A percentile compares a stretch with the other conserved stretches of the same genome.
Evolutionary conservation across 345 rosid genomes (phyloP).

Genomic region (Nasturtium officinale): DNA sequence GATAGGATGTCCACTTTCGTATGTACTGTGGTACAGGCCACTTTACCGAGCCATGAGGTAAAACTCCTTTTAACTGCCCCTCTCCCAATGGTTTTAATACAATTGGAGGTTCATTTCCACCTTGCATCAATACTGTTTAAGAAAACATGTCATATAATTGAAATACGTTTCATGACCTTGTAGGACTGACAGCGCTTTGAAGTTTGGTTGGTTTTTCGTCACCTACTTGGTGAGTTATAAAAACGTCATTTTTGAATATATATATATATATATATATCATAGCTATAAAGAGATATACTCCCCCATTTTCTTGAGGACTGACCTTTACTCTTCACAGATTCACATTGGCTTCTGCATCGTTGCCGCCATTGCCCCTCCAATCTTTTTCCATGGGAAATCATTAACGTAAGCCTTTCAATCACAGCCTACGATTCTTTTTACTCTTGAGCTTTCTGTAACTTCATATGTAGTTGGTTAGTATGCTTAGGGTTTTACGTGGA

Average conservation of each 20-base stretch:
- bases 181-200: conserved; percentile 99
- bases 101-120: background rate
- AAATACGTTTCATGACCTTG: conserved; percentile 39
- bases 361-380: conserved; percentile 99
- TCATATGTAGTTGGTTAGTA: conserved; percentile 11
- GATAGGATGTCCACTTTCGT: conserved; percentile 86
- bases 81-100: background rate
- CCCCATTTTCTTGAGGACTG: conserved; percentile 4
- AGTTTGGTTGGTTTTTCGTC: conserved; percentile 93
- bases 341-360: conserved; percentile 91
- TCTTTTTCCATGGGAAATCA: conserved; percentile 94
- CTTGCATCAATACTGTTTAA: background rate
- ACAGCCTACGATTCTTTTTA: conserved; percentile 4
- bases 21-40: conserved; percentile 96
- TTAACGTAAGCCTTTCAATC: conserved; percentile 72
- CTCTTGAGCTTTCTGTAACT: background rate
- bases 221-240: conserved; percentile 78
- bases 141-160: background rate
- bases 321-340: conserved; percentile 53
- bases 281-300: conserved; percentile 2
- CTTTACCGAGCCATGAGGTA: conserved; percentile 97
- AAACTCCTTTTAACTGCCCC: background rate
- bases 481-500: background rate
- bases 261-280: background rate
- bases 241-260: background rate